These are phyloP conservation scores for Fraxinus pennsylvanica DNA, from an alignment of 257 asterid genomes.

Conservation along the genomic window DNA sequence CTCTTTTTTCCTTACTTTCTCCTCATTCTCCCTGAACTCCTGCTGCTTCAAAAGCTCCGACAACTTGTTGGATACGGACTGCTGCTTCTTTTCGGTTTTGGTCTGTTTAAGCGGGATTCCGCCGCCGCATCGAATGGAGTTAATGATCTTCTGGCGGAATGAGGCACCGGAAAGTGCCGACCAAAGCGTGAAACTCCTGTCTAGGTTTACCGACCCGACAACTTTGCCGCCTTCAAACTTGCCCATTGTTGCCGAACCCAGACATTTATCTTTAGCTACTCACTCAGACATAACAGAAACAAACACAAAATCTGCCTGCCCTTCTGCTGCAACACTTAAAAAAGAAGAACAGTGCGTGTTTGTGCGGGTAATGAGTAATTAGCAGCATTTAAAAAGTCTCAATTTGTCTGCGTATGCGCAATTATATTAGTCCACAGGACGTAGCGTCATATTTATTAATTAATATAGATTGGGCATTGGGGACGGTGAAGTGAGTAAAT, in stretches of 20 bases:
- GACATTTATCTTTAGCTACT: not conserved
- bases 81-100: slow-evolving; percentile 27
- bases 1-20: slow-evolving; percentile 54
- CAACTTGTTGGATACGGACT: slow-evolving; percentile 62
- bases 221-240: slow-evolving; percentile 40
- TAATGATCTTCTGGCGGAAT: slow-evolving; percentile 41
- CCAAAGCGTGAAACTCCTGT: slow-evolving; percentile 61
- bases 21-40: slow-evolving; percentile 48
- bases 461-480: too few relatives aligned
- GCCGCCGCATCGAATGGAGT: slow-evolving; percentile 72
- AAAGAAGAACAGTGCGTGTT: not conserved
- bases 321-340: not conserved
- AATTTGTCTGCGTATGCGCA: too few relatives aligned
- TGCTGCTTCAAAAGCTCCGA: slow-evolving; percentile 60
- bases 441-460: too few relatives aligned
- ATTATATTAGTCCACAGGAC: too few relatives aligned
- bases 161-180: slow-evolving; percentile 22
- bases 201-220: slow-evolving; percentile 55
- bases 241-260: slow-evolving; percentile 46
- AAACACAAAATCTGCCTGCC: not conserved
- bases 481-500: too few relatives aligned
- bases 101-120: slow-evolving; percentile 22
- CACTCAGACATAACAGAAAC: not conserved
- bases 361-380: not conserved
- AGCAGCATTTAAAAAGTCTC: too few relatives aligned